Base-by-base conservation (phyloP, 192 early-diverging fungal species). In the Linnemannia elongata region DNA sequence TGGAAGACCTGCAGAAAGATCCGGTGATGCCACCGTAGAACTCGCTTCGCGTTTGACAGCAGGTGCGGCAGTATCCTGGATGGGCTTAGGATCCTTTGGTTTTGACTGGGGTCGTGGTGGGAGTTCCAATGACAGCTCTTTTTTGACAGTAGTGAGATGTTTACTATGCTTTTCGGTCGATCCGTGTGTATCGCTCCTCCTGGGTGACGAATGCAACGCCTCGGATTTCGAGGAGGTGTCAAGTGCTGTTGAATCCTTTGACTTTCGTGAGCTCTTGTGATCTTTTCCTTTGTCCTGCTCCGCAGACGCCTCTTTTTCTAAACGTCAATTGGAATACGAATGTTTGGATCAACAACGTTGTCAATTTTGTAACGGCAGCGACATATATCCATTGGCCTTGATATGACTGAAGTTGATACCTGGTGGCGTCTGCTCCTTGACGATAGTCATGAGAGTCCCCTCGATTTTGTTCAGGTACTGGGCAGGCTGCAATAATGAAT, bases 381-480 rank as follows among this genome's bases (percentile, higher is more conserved):
- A 17, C 4, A 47, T 17, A 45, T 7, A 70, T 69, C n/a, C 78
- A 52, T 52, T 49, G n/a, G 69, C 15, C 13, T 17, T 4, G 18
- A 66, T 18, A 15, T n/a, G 12, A 71, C 39, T 27, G 1, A 20
- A 42, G 68, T 33, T 7, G 20, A 20, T 82, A 86, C 79, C 79
- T 33, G 69, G 72, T 44, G 85, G 85, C 63, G 76, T 49, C 2
- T 87, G 85, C 63, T 87, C 85, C 57, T 81, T 76, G 30, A 87
- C 85, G 47, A 87, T 87, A 18, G 76, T 81, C 76, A 81, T 81
- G 9, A 87, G 66, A 1, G 75, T 81, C 49, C 45, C 78, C 35
- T 87, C 85, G 39, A 87, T 87, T 47, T 87, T 87, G 66, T 76
- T 77, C 76, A 87, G 74, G 30, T 87, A 87, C 74, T 87, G 85